A percentile compares a stretch with the other conserved stretches of the same genome.
Conservation (phyloP, 371 early-diverging fungal species). For the Basidiobolus meristosporus region DNA sequence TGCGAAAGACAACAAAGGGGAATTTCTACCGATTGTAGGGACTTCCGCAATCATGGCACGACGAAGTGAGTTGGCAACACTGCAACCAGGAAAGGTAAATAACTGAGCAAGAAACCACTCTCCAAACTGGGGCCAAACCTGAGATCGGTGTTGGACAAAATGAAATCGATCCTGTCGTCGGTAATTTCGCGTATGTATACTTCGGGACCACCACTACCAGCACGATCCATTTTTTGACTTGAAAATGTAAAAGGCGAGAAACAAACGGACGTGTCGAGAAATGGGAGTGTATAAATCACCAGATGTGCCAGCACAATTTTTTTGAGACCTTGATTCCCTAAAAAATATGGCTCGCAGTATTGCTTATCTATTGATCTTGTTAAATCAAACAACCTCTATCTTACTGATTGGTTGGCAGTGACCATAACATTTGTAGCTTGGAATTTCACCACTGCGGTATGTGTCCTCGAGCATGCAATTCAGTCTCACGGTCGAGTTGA, state of each 20-base stretch:
- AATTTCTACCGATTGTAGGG: constrained; percentile 67
- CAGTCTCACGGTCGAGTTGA: no score
- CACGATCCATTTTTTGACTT: no score
- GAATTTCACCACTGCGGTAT: no score
- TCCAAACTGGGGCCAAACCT: no score
- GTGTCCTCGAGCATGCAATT: no score
- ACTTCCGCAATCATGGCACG: constrained; percentile 96
- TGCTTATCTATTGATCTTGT: background rate
- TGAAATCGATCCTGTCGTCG: constrained; percentile 47
- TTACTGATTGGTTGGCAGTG: background rate
- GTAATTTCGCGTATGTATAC: constrained; percentile 49
- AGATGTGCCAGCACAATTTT: no score
- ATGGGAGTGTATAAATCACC: no score
- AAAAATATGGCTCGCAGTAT: background rate
- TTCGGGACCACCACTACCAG: constrained; percentile 24
- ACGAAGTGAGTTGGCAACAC: constrained; percentile 92
- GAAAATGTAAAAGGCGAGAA: no score
- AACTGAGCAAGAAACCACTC: background rate
- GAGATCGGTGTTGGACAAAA: constrained; percentile 56
- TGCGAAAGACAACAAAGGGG: background rate
- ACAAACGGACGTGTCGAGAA: no score
- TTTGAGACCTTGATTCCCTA: background rate
- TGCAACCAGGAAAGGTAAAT: constrained; percentile 6
- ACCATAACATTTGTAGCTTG: no score
- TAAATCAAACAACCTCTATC: background rate